Evolutionary conservation across 2,329 filamentous ascomycete species (phyloP).

Genomic region (Clonostachys solani): DNA sequence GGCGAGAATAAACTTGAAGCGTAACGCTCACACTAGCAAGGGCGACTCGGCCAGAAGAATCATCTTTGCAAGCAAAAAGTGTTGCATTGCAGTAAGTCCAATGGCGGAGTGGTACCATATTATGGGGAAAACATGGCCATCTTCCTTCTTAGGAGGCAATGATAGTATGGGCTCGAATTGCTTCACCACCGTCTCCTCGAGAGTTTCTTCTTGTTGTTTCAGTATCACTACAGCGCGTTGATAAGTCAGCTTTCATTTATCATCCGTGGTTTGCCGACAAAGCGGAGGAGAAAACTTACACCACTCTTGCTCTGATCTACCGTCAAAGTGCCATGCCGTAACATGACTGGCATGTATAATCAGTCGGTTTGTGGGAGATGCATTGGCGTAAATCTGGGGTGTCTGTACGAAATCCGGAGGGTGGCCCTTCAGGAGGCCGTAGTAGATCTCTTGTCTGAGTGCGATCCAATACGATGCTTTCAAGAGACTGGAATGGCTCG

Average conservation of each 20-base stretch:
- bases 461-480: slow-evolving; percentile 37
- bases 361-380: too few relatives aligned
- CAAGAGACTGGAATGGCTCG: slow-evolving; percentile 25
- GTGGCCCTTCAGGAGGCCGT: slow-evolving; percentile 25
- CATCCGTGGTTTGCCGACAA: too few relatives aligned
- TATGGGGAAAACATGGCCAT: slow-evolving; percentile 31
- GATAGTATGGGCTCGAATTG: slow-evolving; percentile 25
- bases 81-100: slow-evolving; percentile 32
- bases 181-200: slow-evolving; percentile 22
- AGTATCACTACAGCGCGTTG: too few relatives aligned
- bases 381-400: too few relatives aligned
- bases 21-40: too few relatives aligned
- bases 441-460: slow-evolving; percentile 33
- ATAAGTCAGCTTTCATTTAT: too few relatives aligned
- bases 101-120: slow-evolving; percentile 32
- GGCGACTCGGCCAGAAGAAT: slow-evolving; percentile 27
- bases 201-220: not conserved
- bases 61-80: slow-evolving; percentile 30
- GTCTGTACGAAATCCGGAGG: too few relatives aligned
- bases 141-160: slow-evolving; percentile 24
- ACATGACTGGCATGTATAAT: too few relatives aligned
- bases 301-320: too few relatives aligned
- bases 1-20: too few relatives aligned
- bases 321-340: too few relatives aligned
- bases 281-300: too few relatives aligned